phyloP scores from a whole-genome alignment of 1,284 basidiomycete species.

The Trametes polyzona region DNA sequence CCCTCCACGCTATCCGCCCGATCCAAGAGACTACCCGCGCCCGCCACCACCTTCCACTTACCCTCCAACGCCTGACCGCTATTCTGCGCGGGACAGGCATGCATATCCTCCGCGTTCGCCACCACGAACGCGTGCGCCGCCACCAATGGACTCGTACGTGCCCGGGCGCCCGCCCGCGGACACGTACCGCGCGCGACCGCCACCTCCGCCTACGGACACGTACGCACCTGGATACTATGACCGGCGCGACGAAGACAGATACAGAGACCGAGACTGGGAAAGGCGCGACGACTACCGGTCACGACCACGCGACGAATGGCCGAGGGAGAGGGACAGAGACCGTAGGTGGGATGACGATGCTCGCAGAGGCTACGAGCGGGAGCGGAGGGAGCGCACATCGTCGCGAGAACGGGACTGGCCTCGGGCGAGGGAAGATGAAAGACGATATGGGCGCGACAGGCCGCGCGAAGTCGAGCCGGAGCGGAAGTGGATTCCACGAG shows the following conservation, averaged over 20 bases:
- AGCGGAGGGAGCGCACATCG: constrained; percentile 12
- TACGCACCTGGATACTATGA: constrained; percentile 25
- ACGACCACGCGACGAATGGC: constrained; percentile 20
- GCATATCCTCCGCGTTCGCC: constrained; percentile 31
- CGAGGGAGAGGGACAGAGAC: constrained; percentile 18
- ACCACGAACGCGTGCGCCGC: constrained; percentile 25
- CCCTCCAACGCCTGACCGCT: constrained; percentile 25
- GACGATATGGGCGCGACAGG: constrained; percentile 24
- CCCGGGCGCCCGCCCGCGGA: constrained; percentile 23
- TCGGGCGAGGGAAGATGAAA: constrained; percentile 22
- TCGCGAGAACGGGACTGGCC: constrained; percentile 13
- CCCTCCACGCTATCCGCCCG: constrained; percentile 30
- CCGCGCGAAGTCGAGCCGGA: constrained; percentile 27
- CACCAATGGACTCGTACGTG: constrained; percentile 30
- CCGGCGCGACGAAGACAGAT: constrained; percentile 31
- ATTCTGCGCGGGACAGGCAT: constrained; percentile 27
- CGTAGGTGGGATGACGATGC: constrained; percentile 21
- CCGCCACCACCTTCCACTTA: constrained; percentile 14
- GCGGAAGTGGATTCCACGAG: constrained; percentile 28
- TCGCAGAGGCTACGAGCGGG: constrained; percentile 23
- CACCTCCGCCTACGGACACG: constrained; percentile 23
- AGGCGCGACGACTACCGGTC: constrained; percentile 25
- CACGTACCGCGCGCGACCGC: constrained; percentile 23
- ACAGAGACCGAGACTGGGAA: constrained; percentile 30
- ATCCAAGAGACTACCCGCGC: constrained; percentile 28